Percentiles rank a stretch among this genome's conserved stretches.
Evolutionary conservation across 352 stramenopile genomes (phyloP).

Genomic region (Phytophthora sojae): DNA sequence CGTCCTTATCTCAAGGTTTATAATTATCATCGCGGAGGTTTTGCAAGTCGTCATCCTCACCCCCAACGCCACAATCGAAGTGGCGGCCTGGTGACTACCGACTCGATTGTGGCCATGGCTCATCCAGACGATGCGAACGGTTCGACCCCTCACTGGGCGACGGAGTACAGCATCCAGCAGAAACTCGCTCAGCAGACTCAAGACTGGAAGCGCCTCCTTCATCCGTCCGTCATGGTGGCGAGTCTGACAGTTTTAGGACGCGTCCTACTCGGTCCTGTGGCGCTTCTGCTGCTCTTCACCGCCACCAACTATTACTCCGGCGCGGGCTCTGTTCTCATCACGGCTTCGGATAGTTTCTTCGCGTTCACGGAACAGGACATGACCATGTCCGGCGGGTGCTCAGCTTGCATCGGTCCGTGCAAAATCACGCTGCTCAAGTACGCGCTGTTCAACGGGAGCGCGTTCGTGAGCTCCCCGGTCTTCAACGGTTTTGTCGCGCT

Average conservation of each 20-base stretch:
- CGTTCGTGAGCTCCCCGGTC: constrained; percentile 16
- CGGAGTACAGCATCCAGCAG: neutral
- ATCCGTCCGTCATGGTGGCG: neutral
- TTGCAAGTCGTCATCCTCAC: neutral
- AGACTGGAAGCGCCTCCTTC: neutral
- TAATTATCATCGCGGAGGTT: neutral
- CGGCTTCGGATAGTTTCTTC: constrained; percentile 2
- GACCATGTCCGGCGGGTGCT: constrained; percentile 17
- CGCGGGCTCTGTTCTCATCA: neutral
- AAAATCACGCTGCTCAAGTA: constrained; percentile 33
- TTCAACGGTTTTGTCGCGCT: constrained; percentile 21
- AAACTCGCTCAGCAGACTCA: neutral
- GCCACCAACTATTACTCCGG: neutral
- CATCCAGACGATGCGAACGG: neutral
- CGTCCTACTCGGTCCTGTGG: neutral
- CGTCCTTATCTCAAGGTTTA: too few relatives aligned
- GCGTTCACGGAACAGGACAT: constrained; percentile 24
- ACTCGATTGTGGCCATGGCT: neutral
- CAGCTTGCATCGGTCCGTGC: constrained; percentile 16
- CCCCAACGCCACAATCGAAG: neutral
- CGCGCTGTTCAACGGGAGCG: constrained; percentile 16
- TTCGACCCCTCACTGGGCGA: neutral
- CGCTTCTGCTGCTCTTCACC: neutral
- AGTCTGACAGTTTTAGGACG: neutral
- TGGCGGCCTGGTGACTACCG: neutral